Evolutionary conservation across 306 rosid species (phyloP).

Genomic region (Dryas octopetala): DNA sequence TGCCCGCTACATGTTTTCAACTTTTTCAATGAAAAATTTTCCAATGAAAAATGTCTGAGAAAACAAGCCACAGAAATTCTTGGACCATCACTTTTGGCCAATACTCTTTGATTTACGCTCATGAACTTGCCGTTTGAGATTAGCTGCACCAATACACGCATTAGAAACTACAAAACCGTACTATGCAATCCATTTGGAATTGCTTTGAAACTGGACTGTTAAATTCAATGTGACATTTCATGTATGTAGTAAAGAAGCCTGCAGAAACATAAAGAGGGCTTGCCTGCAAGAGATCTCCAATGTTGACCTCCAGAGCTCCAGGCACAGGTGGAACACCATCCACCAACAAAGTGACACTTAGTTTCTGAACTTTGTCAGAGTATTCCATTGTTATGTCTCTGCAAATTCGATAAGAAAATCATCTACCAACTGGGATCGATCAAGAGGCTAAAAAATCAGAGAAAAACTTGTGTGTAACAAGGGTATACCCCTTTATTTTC

Average conservation of each 20-base stretch:
- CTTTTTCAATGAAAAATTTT: not conserved
- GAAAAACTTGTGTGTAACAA: too few species aligned
- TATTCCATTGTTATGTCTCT: slow-evolving; percentile 35
- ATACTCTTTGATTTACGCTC: slow-evolving; percentile 2
- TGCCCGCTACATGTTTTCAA: too few species aligned
- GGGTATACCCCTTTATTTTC: too few species aligned
- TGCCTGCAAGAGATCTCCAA: slow-evolving; percentile 45
- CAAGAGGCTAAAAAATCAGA: too few species aligned
- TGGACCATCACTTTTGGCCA: slow-evolving; percentile 8
- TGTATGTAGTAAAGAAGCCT: too few species aligned
- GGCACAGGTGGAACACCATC: too few species aligned
- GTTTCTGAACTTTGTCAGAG: slow-evolving; percentile 24
- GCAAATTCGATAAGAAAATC: not conserved
- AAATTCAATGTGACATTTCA: too few species aligned
- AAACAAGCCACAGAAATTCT: slow-evolving; percentile 6
- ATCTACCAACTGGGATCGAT: too few species aligned
- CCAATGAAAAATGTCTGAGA: not conserved
- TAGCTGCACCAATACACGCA: slow-evolving; percentile 7
- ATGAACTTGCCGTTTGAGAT: not conserved
- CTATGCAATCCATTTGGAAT: too few species aligned
- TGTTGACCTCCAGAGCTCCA: too few species aligned
- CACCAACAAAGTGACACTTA: slow-evolving; percentile 38
- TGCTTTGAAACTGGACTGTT: too few species aligned
- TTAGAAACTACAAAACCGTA: not conserved
- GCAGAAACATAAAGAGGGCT: not conserved